These are phyloP conservation scores for Candida silvicultrix DNA, from an alignment of 805 yeast genomes.

Conservation along the genomic window DNA sequence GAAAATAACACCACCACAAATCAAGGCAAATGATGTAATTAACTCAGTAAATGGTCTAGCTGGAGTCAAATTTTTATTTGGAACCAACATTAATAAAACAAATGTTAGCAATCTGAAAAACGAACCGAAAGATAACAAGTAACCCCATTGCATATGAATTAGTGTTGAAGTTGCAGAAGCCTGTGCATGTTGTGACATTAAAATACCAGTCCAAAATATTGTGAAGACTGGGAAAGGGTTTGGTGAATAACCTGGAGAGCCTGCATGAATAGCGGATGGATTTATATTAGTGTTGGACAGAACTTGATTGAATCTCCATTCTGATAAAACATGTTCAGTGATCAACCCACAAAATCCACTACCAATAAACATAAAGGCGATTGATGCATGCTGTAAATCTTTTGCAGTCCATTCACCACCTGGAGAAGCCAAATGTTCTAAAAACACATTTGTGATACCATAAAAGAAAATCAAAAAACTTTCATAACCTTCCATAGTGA, in stretches of 20 bases:
- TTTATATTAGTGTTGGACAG: constrained; percentile 23
- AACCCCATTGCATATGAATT: constrained; percentile 93
- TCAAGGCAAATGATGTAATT: constrained; percentile 66
- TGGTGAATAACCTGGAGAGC: constrained; percentile 75
- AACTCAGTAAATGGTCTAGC: constrained; percentile 84
- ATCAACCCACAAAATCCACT: constrained; percentile 88
- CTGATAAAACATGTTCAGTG: constrained; percentile 58
- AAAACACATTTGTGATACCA: constrained; percentile 82
- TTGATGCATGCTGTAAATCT: constrained; percentile 84
- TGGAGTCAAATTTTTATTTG: constrained; percentile 36
- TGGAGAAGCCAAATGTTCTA: constrained; percentile 77
- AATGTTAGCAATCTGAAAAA: constrained; percentile 66
- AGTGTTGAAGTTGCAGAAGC: constrained; percentile 70
- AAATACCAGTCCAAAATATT: constrained; percentile 91
- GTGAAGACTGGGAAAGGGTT: constrained; percentile 94
- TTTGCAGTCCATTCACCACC: constrained; percentile 87
- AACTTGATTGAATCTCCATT: constrained; percentile 50
- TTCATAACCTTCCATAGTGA: constrained; percentile 85
- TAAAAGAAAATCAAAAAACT: constrained; percentile 75
- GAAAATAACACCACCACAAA: constrained; percentile 87
- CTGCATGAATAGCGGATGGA: constrained; percentile 25
- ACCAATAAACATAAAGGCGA: constrained; percentile 88
- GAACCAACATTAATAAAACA: constrained; percentile 42
- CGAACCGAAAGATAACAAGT: constrained; percentile 74
- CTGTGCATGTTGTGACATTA: constrained; percentile 94